Evolutionary conservation across 805 yeast species (phyloP), one percentile per base, ranked within the genome.

Genomic region (baker's yeast (Saccharomyces cerevisiae)): DNA sequence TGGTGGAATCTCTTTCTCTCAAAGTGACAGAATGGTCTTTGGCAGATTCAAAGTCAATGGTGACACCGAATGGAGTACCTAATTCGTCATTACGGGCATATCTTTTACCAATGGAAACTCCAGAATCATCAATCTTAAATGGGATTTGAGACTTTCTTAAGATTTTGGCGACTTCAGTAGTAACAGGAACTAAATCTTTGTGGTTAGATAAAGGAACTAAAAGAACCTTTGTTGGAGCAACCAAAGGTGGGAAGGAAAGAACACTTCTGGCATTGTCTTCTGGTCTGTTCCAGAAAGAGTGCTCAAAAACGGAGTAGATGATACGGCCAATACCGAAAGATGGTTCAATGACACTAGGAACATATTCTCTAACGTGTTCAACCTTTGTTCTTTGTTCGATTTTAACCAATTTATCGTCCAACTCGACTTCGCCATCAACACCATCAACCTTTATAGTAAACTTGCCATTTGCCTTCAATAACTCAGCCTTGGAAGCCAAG

Each of bases 301-400:
- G 99, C 77, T 94, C 99, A 67, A 91, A 87, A 62, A 92, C 73
- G 43, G 96, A 81, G 76, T 94, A 94, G 61, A 94, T 77, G 71
- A 95, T 89, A 77, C 99, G 91, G 57, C 99, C 99, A 70, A 94
- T 86, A 81, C 99, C 99, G 68, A 94, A 94, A 6, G 99, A 94
- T 58, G 99, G 99, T 77, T 94, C 99, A 66, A 94, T 94, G 57
- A 94, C 99, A 70, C 88, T 90, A 58, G 99, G 99, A 61, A 89
- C 88, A 76, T 76, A 94, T 76, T 95, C 99, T 70, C 98, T 88
- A 55, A 94, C 79, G 71, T 91, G 96, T 75, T 89, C 96, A 51
- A 85, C 84, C 68, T 83, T 85, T 53, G 85, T 83, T 70, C 81
- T 85, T 76, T 87, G 83, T 64, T 80, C 88, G 68, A 94, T 89